Evolutionary conservation across 179 eudicot species (phyloP), one percentile per base, ranked within the genome.

Genomic region (Actinidia polygama): DNA sequence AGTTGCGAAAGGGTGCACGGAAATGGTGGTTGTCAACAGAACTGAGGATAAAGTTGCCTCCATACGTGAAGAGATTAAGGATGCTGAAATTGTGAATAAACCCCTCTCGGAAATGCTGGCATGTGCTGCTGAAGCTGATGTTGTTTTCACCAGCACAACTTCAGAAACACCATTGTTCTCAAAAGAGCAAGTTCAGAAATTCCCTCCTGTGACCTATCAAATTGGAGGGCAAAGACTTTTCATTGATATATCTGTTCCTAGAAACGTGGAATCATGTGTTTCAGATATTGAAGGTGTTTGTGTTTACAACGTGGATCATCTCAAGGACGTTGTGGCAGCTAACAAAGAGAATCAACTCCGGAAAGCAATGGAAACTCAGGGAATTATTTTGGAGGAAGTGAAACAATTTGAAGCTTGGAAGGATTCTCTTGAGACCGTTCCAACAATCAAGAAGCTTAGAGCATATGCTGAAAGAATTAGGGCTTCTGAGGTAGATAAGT

Each of bases 351-450:
- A 87, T 53, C 83, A 87, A 11, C 15, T 69, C 9, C 78, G 74
- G 46, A 80, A 87, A 83, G 87, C 89, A 82, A 80, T 51, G 78
- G 89, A 85, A 85, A 84, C 89, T 70, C 85, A 59, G 63, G 69
- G 30, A 30, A 87, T 87, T 63, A 85, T 87, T 12, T 26, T 46
- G 15, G 82, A 84, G 47, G 87, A 87, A 80, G 83, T 82, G 76
- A 80, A 78, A 15, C 78, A 84, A 47, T 87, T 87, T 77, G 89
- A 87, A 83, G 79, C 85, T 46, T 84, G 89, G 89, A 87, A 72
- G 82, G 87, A 87, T 71, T 84, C 89, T 8, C 83, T 87, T 0
- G 87, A 87, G 61, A 87, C 89, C n/a, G 87, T 87, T 68, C 87
- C 89, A 14, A 84, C 87, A 11, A 87, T 87, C 70, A 87, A 87